These are phyloP conservation scores for Ceratocystis albifundus DNA, from an alignment of 2,329 filamentous ascomycete species.

Conservation along the genomic window DNA sequence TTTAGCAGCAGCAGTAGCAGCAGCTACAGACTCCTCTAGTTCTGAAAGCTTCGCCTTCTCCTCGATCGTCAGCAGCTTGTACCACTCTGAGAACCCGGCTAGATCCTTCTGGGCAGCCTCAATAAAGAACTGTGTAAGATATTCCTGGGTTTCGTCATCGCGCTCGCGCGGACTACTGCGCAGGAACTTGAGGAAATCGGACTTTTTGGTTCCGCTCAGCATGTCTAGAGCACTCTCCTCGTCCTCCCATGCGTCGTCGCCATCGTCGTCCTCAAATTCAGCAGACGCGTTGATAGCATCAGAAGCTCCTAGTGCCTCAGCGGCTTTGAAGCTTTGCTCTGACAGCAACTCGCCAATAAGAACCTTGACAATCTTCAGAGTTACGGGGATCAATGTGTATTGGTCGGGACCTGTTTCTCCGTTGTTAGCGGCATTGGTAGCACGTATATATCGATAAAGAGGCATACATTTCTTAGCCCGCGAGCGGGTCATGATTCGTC, in stretches of 20 bases:
- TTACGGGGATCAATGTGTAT: constrained; percentile 75
- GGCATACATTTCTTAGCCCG: constrained; percentile 66
- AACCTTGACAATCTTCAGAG: constrained; percentile 92
- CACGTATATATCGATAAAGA: constrained; percentile 21
- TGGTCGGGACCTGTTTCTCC: constrained; percentile 60
- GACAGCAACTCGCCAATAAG: constrained; percentile 83
- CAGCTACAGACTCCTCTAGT: constrained; percentile 33
- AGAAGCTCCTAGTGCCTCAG: constrained; percentile 51
- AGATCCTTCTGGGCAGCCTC: constrained; percentile 44
- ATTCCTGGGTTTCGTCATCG: constrained; percentile 84
- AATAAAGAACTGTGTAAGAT: constrained; percentile 71
- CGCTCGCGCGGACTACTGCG: constrained; percentile 53
- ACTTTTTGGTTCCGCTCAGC: constrained; percentile 54
- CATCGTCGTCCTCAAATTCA: constrained; percentile 42
- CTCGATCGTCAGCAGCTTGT: constrained; percentile 42
- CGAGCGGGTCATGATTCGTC: constrained; percentile 86
- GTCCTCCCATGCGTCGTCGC: constrained; percentile 63
- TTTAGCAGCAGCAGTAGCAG: constrained; percentile 10
- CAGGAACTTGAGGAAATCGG: constrained; percentile 69
- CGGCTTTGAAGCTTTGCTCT: constrained; percentile 54
- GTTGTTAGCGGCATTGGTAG: constrained; percentile 23
- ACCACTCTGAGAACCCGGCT: constrained; percentile 47
- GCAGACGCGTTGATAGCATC: constrained; percentile 50
- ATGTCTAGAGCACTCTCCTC: constrained; percentile 83
- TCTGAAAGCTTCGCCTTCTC: constrained; percentile 47